Conservation (phyloP, 1,284 basidiomycete genomes). For the Ustilago cynodontis region DNA sequence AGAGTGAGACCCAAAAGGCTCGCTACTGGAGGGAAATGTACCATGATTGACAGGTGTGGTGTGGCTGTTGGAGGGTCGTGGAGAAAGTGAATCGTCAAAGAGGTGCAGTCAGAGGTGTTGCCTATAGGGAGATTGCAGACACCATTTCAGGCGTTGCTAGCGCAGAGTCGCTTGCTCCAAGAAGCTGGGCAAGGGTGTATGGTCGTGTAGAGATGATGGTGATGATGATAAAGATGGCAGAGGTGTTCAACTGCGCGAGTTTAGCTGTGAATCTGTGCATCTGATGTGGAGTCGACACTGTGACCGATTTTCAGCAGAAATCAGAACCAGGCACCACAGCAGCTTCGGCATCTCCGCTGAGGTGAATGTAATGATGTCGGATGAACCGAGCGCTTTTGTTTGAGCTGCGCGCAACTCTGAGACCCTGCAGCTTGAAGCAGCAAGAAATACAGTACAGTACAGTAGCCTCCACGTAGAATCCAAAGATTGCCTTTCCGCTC, state of each 20-base stretch:
- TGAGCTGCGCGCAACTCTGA: not conserved
- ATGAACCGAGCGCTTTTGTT: not conserved
- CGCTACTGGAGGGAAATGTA: not conserved
- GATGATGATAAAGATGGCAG: not conserved
- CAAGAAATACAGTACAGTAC: not conserved
- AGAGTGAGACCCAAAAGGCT: constrained; percentile 12
- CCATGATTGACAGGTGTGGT: constrained; percentile 6
- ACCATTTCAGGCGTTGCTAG: constrained; percentile 6
- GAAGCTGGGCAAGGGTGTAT: not conserved
- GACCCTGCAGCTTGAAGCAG: constrained; percentile 8
- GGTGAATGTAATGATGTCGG: not conserved
- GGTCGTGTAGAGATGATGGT: not conserved
- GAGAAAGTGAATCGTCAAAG: not conserved
- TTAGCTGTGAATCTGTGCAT: not conserved
- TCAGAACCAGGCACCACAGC: not conserved
- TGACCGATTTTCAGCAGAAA: constrained; percentile 4
- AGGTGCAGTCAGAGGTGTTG: not conserved
- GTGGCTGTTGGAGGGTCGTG: not conserved
- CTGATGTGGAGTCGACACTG: not conserved
- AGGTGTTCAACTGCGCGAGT: not conserved
- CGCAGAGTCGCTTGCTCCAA: constrained; percentile 1
- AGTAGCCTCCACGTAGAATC: not conserved
- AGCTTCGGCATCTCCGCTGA: not conserved
- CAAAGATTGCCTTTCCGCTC: not conserved
- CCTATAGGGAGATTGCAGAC: not conserved